phyloP scores from a whole-genome alignment of 768 basidiomycete species.

The Cytidiella melzeri region DNA sequence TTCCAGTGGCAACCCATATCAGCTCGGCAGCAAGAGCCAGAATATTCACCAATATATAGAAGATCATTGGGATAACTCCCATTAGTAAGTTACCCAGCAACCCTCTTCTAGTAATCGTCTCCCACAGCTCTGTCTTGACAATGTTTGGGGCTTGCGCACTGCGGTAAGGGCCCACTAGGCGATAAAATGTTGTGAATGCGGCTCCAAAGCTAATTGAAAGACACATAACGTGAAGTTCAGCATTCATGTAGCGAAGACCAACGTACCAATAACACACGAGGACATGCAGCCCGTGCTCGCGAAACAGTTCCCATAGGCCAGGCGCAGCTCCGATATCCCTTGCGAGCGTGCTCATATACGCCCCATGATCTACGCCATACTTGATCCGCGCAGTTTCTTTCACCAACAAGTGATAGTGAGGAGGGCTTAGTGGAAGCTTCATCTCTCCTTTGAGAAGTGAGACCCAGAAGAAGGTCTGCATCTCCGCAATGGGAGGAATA shows the following conservation, averaged over 20 bases:
- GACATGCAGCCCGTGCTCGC: slow-evolving; percentile 44
- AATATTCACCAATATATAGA: slow-evolving; percentile 31
- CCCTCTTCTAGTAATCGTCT: slow-evolving; percentile 50
- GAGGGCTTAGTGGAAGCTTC: slow-evolving; percentile 34
- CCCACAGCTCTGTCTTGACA: slow-evolving; percentile 53
- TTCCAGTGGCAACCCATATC: slow-evolving; percentile 1
- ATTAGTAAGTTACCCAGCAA: slow-evolving; percentile 49
- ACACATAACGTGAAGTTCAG: background rate
- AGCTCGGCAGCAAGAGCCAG: slow-evolving; percentile 19
- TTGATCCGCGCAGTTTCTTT: slow-evolving; percentile 45
- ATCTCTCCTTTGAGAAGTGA: slow-evolving; percentile 39
- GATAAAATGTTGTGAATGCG: slow-evolving; percentile 53
- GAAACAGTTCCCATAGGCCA: slow-evolving; percentile 39
- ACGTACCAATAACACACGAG: slow-evolving; percentile 48
- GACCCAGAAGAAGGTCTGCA: slow-evolving; percentile 55
- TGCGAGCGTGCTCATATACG: slow-evolving; percentile 52
- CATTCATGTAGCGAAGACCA: background rate
- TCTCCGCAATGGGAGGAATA: slow-evolving; percentile 54
- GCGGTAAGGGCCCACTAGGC: slow-evolving; percentile 47
- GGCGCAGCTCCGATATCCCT: slow-evolving; percentile 53
- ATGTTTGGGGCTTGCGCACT: slow-evolving; percentile 35
- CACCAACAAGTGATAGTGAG: slow-evolving; percentile 50
- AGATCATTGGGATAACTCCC: slow-evolving; percentile 49
- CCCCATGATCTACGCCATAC: slow-evolving; percentile 54
- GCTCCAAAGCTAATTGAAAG: slow-evolving; percentile 52